Evolutionary conservation across 2,329 filamentous ascomycete genomes (phyloP), one percentile per base, ranked within the genome.

Genomic region (Teratosphaeria gauchensis): DNA sequence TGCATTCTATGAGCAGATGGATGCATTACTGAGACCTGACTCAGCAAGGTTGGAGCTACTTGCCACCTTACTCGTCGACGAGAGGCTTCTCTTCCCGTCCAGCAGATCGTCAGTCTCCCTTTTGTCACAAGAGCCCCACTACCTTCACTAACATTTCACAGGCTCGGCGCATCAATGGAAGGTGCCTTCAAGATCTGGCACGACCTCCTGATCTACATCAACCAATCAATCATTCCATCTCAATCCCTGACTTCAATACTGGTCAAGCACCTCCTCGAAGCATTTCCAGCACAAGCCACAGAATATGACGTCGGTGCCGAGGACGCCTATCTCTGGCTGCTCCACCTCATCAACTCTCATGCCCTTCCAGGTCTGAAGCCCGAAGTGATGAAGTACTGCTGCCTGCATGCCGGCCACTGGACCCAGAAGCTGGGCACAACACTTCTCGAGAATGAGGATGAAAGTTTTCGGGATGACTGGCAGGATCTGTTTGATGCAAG

Each of bases 301-400:
- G 55, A 58, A 6, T 61, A 65, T 31, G 54, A 54, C 8, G 35
- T 60, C 9, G 64, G 68, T 53, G 61, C 64, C 14, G 77, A 82
- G 67, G 77, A 73, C 1, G 56, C 78, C 33, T 78, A 73, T 61
- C 68, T 75, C 35, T 84, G 81, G 81, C 63, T 81, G 30, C 63
- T 75, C 8, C 78, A 82, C 64, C 70, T 83, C 9, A 63, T 80
- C 30, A 68, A 68, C 4, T 55, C 68, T 80, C 76, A 19, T 8
- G 16, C 42, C 4, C 19, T 19, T 7, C 42, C 16, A 48, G 42
- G 19, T 9, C 62, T 32, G 61, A 68, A 35, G 65, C 68, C 33
- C 64, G 60, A 64, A 5, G 54, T 64, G 2, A 60, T 73, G 62
- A 62, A 33, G 48, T 62, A 65, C 58, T 76, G 74, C 60, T 74